A percentile compares a stretch with the other conserved stretches of the same genome.
Conservation (phyloP, 2,329 filamentous ascomycete genomes). For the Lasiodiplodia gonubiensis region DNA sequence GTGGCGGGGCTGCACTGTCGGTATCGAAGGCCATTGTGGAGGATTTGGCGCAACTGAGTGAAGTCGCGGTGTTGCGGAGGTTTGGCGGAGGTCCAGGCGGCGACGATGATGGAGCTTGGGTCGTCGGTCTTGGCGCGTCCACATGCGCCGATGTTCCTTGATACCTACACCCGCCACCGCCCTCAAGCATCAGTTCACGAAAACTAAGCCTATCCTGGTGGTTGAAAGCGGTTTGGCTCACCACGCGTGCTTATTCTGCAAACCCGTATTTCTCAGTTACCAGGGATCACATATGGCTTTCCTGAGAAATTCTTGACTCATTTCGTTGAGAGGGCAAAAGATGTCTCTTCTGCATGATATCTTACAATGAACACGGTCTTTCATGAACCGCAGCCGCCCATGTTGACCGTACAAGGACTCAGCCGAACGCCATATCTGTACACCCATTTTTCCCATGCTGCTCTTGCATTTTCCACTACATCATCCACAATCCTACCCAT, state of each 20-base stretch:
- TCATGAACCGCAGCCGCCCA: not conserved
- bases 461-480: not conserved
- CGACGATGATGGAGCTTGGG: conserved; percentile 20
- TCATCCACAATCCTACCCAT: not conserved
- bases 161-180: not conserved
- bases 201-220: not conserved
- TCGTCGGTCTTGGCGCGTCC: conserved; percentile 21
- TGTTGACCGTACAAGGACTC: not conserved
- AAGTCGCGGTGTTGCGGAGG: conserved; percentile 12
- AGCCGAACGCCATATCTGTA: conserved; percentile 21
- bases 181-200: not conserved
- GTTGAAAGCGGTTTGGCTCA: not conserved
- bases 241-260: not conserved
- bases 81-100: conserved; percentile 14
- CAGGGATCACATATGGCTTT: not conserved
- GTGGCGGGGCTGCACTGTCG: conserved; percentile 22
- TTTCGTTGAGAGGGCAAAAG: conserved; percentile 1
- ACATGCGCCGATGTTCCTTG: not conserved
- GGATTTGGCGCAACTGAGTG: not conserved
- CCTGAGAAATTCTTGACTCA: not conserved
- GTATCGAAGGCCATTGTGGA: conserved; percentile 10
- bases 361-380: not conserved
- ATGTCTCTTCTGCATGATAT: conserved; percentile 14
- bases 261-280: too few species aligned
- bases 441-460: conserved; percentile 2